phyloP scores from a whole-genome alignment of 305 asterid species.

The Fraxinus greggii region DNA sequence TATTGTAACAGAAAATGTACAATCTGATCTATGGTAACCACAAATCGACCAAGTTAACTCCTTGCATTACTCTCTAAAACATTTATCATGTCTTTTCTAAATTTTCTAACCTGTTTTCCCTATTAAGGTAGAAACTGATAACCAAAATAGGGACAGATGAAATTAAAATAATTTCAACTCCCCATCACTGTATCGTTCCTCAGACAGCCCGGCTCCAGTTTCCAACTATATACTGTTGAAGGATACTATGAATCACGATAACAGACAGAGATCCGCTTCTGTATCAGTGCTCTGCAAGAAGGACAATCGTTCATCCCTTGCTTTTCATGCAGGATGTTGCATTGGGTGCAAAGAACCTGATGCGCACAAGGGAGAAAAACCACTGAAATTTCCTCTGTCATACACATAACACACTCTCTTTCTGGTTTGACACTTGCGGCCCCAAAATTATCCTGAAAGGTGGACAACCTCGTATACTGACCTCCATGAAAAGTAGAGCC shows the following conservation, averaged over 20 bases:
- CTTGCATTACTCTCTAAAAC: conserved; percentile 9
- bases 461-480: conserved; percentile 43
- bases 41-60: not conserved
- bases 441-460: conserved; percentile 37
- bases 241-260: conserved; percentile 26
- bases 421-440: conserved; percentile 41
- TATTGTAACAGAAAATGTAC: not conserved
- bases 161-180: not conserved
- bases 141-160: not conserved
- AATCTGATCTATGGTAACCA: not conserved
- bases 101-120: conserved; percentile 7
- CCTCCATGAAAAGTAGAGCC: conserved; percentile 17
- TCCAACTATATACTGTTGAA: not conserved
- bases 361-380: conserved; percentile 83
- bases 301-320: conserved; percentile 72
- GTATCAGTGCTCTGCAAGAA: conserved; percentile 65
- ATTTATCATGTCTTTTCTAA: not conserved
- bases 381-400: conserved; percentile 63
- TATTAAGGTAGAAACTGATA: not conserved
- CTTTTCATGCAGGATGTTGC: conserved; percentile 54
- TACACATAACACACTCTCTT: conserved; percentile 82
- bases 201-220: not conserved
- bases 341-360: conserved; percentile 60
- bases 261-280: conserved; percentile 44
- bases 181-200: not conserved